Base-by-base conservation (phyloP, 495 filamentous ascomycete genomes). In the Penicillium atrosanguineum region DNA sequence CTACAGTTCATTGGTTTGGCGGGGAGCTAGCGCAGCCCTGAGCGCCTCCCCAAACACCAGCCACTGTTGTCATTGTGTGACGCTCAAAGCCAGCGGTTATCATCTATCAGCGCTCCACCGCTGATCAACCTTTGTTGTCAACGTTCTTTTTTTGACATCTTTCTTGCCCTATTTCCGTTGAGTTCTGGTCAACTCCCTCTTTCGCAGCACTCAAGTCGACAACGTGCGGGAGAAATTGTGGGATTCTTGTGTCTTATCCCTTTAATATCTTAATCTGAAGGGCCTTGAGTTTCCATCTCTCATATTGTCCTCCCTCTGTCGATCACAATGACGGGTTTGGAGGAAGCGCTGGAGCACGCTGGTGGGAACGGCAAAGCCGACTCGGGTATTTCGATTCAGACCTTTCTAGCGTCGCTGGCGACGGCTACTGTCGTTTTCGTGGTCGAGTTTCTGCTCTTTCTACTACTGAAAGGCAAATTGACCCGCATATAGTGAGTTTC, bases 401-500 rank as follows among this genome's bases (percentile, higher is more conserved):
- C 86, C 11, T 93, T 97, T 62, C 50, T 94, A 26, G 85, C 91
- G 34, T 91, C 92, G 50, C 68, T 96, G 59, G 81, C 77, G 18
- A 80, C 83, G 46, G 87, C 86, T 59, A 74, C 89, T 47, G 68
- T 85, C 28, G 76, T 94, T 44, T 97, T 96, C 65, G 88, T 83
- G 23, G 76, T 89, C 12, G 87, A 96, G 69, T 79, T 89, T 39
- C 62, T 87, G 34, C 63, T 90, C 36, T 97, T 97, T 63, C 59
- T 93, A 39, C 62, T 95, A 18, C 73, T 96, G 12, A 86, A 89
- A 58, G 81, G 86, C 50, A 91, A 87, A 60, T 69, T 96, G 39
- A 83, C 82, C 3, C 82, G 92, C 55, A 94, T 97, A 61, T 97
- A 95, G 87, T 94, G 74, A 63, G 87, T 69, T 11, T 5, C 37